Evolutionary conservation across 345 rosid genomes (phyloP).

Genomic region (Triadica sebifera): DNA sequence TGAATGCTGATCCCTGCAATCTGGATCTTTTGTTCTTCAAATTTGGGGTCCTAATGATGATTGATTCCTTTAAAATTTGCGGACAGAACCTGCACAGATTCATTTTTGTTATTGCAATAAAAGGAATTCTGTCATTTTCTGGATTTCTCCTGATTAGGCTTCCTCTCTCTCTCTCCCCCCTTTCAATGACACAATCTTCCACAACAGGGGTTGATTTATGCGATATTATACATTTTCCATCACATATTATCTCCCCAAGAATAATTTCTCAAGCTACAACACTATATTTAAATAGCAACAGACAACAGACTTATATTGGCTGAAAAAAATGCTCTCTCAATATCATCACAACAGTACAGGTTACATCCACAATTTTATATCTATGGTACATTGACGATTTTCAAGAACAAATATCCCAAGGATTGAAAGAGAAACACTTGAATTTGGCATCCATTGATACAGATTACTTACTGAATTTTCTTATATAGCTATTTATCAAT

Average conservation of each 20-base stretch:
- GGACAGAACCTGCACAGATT: constrained; percentile 88
- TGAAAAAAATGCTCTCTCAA: not conserved
- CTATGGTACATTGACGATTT: not conserved
- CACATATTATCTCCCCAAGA: constrained; percentile 5
- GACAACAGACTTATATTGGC: constrained; percentile 10
- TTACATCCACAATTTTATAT: not conserved
- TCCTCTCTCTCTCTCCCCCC: constrained; percentile 34
- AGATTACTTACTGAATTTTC: not conserved
- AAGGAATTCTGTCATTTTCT: constrained; percentile 50
- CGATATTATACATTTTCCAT: not conserved
- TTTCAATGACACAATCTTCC: too few relatives aligned
- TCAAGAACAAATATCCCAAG: not conserved
- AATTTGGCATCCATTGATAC: constrained; percentile 2
- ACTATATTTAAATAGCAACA: not conserved
- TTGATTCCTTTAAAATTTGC: constrained; percentile 65
- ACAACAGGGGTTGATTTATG: not conserved
- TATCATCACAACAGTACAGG: constrained; percentile 1
- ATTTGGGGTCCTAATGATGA: constrained; percentile 61
- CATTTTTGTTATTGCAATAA: constrained; percentile 78
- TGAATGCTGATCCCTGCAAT: constrained; percentile 77
- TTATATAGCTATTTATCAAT: not conserved
- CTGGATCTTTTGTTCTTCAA: constrained; percentile 77
- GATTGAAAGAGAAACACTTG: constrained; percentile 8
- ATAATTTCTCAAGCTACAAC: not conserved
- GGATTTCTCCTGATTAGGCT: constrained; percentile 43